Base-by-base conservation (phyloP, 2,329 filamentous ascomycete genomes). In the Pseudocercospora fijiensis region DNA sequence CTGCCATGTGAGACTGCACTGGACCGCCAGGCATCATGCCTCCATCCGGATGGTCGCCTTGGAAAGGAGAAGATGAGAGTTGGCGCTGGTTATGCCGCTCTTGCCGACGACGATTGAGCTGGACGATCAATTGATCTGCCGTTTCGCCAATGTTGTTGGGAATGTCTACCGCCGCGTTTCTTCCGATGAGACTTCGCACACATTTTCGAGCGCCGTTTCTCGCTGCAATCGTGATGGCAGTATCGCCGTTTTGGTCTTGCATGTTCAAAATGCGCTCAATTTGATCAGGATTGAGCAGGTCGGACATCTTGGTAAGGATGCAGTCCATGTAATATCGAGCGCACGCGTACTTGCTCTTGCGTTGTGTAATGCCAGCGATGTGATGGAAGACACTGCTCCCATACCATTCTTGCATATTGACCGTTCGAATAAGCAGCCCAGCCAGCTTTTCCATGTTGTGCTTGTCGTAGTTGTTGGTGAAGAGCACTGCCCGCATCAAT, bases 401-500 rank as follows among this genome's bases (percentile, higher is more conserved):
- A 57, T 88, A 88, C 76, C 86, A 88, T 74, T 99, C 95, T 22
- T 90, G 85, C 64, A 87, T 86, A 59, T 89, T 88, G 43, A 96
- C 87, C 0, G 94, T 97, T 41, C 89, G 86, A 58, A 93, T 87
- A 3, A 99, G 84, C 67, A 96, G 87, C 69, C 90, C 90, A 71
- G 96, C 87, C 61, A 99, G 88, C 22, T 85, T 85, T 0, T 92
- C 90, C 79, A 98, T 97, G 0, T 91, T 93, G 69, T 92, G 87
- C 79, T 95, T 96, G 76, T 98, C 95, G 76, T 89, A 95, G 76
- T 95, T 96, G 77, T 99, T 99, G 52, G 94, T 98, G 77, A 98
- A 99, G 74, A 96, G 86, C 61, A 98, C 93, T 5, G 92, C 90
- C 49, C 93, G 89, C 86, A 99, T 97, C 37, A 99, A 85, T 0